A percentile compares a stretch with the other conserved stretches of the same genome.
These are phyloP conservation scores for Suillus luteus DNA, from an alignment of 768 basidiomycete species.

Conservation along the genomic window DNA sequence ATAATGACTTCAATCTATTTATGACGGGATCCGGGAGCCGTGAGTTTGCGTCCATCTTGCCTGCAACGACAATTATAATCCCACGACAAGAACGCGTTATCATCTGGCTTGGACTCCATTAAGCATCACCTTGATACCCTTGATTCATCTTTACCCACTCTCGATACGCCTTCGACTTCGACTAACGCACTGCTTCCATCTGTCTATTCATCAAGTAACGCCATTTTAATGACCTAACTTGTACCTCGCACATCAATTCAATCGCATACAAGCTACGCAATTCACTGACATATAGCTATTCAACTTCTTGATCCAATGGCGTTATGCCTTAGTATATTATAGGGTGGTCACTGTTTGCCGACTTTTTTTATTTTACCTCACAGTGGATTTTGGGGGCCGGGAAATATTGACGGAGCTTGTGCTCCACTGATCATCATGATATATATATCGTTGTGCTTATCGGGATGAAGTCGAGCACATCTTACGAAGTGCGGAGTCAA, in stretches of 20 bases:
- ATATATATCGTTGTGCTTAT: constrained; percentile 10
- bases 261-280: constrained; percentile 10
- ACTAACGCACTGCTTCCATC: constrained; percentile 19
- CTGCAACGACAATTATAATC: constrained; percentile 12
- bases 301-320: constrained; percentile 13
- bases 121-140: constrained; percentile 33
- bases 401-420: constrained; percentile 14
- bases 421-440: constrained; percentile 11
- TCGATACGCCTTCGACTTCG: constrained; percentile 13
- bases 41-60: constrained; percentile 1
- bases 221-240: constrained; percentile 28
- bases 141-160: constrained; percentile 34
- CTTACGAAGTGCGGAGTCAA: constrained; percentile 8
- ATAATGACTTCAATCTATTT: constrained; percentile 15
- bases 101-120: constrained; percentile 21
- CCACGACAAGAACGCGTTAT: constrained; percentile 11
- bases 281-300: constrained; percentile 15
- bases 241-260: constrained; percentile 28
- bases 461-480: constrained; percentile 1
- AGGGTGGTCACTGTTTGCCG: constrained; percentile 5
- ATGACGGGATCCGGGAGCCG: constrained; percentile 6
- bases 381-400: constrained; percentile 15
- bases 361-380: not conserved
- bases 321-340: not conserved
- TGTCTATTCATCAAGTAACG: constrained; percentile 21